phyloP scores from a whole-genome alignment of 768 basidiomycete genomes.

The Guyanaporus albipodus region DNA sequence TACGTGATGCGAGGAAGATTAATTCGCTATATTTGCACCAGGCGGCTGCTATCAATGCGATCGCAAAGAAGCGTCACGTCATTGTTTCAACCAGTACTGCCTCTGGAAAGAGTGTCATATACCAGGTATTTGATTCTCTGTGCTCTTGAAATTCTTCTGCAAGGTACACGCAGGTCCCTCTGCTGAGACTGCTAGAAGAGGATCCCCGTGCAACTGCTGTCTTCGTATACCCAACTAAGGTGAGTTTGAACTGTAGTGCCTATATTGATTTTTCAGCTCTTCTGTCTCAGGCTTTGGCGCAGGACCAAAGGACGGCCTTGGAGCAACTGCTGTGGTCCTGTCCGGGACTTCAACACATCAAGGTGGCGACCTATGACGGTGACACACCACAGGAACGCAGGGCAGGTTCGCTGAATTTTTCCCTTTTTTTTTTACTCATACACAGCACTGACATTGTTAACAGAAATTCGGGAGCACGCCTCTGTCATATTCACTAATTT shows the following conservation, averaged over 20 bases:
- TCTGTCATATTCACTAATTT: constrained; percentile 90
- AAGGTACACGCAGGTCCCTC: constrained; percentile 51
- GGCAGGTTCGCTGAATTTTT: constrained; percentile 38
- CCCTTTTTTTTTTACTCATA: not conserved
- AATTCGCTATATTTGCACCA: constrained; percentile 65
- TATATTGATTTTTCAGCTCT: not conserved
- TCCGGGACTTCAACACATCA: constrained; percentile 58
- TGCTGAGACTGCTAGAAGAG: constrained; percentile 61
- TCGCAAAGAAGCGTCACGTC: constrained; percentile 58
- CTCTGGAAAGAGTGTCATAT: constrained; percentile 85
- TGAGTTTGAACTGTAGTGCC: constrained; percentile 14
- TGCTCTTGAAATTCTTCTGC: not conserved
- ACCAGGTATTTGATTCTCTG: constrained; percentile 54
- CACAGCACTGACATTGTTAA: not conserved
- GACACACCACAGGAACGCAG: constrained; percentile 76
- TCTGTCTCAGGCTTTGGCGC: constrained; percentile 69
- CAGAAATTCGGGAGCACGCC: constrained; percentile 66
- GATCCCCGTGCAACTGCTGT: constrained; percentile 64
- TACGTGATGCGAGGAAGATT: constrained; percentile 59
- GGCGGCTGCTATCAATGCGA: constrained; percentile 62
- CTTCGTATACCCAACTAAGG: constrained; percentile 89
- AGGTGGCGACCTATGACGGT: constrained; percentile 80
- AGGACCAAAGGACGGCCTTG: constrained; percentile 75
- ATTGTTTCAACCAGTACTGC: constrained; percentile 90
- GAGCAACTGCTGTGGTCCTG: constrained; percentile 60